Evolutionary conservation across 2,329 filamentous ascomycete genomes (phyloP).

Genomic region (Calonectria pseudoturangicola): DNA sequence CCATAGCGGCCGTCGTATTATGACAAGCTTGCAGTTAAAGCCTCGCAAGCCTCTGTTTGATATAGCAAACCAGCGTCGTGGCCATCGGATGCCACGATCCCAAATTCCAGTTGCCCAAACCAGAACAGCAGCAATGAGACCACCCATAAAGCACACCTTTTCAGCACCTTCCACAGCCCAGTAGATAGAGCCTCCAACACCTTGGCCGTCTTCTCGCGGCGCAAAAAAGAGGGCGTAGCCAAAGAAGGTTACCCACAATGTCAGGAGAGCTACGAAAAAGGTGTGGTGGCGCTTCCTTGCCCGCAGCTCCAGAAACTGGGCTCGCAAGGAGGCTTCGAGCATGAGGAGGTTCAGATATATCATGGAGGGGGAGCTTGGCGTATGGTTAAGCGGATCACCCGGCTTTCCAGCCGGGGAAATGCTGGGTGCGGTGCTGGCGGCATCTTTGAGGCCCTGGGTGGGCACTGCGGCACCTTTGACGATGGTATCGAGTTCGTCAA

Average conservation of each 20-base stretch:
- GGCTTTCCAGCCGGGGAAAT: slow-evolving; percentile 55
- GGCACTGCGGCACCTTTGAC: slow-evolving; percentile 91
- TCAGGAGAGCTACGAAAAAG: slow-evolving; percentile 89
- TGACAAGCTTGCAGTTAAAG: slow-evolving; percentile 97
- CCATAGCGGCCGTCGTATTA: slow-evolving; percentile 89
- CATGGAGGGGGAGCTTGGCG: slow-evolving; percentile 94
- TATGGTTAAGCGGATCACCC: slow-evolving; percentile 83
- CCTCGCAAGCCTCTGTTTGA: slow-evolving; percentile 92
- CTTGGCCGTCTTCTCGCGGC: slow-evolving; percentile 95
- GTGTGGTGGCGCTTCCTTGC: slow-evolving; percentile 93
- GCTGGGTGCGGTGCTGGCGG: slow-evolving; percentile 64
- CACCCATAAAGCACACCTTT: slow-evolving; percentile 93
- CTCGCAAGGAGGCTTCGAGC: slow-evolving; percentile 93
- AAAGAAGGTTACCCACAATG: slow-evolving; percentile 88
- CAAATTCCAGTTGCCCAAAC: slow-evolving; percentile 98
- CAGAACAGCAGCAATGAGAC: slow-evolving; percentile 88
- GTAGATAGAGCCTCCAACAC: slow-evolving; percentile 94
- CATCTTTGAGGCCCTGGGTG: slow-evolving; percentile 68
- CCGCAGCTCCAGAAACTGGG: slow-evolving; percentile 93
- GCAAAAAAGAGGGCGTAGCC: slow-evolving; percentile 93
- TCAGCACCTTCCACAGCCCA: slow-evolving; percentile 95
- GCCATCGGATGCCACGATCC: slow-evolving; percentile 96
- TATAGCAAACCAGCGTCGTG: slow-evolving; percentile 90
- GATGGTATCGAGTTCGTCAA: slow-evolving; percentile 86
- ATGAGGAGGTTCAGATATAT: slow-evolving; percentile 99